These are phyloP conservation scores for Phytophthora syringae DNA, from an alignment of 352 stramenopile genomes.

Conservation along the genomic window DNA sequence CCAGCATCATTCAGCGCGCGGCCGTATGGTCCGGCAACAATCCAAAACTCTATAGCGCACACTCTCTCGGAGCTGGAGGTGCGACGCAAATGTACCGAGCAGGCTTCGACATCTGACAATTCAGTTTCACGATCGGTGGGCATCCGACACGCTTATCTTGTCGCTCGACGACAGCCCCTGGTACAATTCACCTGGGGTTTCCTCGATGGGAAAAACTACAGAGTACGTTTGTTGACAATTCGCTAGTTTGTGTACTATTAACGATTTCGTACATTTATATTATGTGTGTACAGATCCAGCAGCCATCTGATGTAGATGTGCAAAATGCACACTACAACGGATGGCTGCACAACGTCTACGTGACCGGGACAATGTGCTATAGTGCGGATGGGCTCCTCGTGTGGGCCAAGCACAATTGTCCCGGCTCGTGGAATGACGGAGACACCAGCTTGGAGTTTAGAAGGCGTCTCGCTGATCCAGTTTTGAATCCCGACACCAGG, in stretches of 20 bases:
- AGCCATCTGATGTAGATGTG: not conserved
- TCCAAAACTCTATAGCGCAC: not conserved
- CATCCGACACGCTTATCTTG: conserved; percentile 16
- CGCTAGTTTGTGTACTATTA: too few relatives aligned
- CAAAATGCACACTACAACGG: not conserved
- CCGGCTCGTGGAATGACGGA: not conserved
- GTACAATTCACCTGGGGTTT: too few relatives aligned
- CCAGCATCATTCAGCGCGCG: not conserved
- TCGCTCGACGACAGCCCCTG: too few relatives aligned
- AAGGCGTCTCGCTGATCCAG: not conserved
- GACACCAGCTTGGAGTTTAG: not conserved
- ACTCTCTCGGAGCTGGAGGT: conserved; percentile 11
- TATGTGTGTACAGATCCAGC: not conserved
- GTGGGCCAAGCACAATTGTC: not conserved
- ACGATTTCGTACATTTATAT: too few relatives aligned
- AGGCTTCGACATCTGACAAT: conserved; percentile 10
- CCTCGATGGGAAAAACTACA: too few relatives aligned
- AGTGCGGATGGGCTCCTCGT: not conserved
- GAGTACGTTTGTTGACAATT: too few relatives aligned
- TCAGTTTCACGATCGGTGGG: conserved; percentile 18
- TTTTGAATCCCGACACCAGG: too few relatives aligned
- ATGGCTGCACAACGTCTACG: not conserved
- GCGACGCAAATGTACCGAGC: conserved; percentile 5
- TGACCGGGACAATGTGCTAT: not conserved
- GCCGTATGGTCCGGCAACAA: not conserved